A percentile compares a stretch with the other conserved stretches of the same genome.
Conservation (phyloP, 768 basidiomycete species). For the Gloeophyllum trabeum region DNA sequence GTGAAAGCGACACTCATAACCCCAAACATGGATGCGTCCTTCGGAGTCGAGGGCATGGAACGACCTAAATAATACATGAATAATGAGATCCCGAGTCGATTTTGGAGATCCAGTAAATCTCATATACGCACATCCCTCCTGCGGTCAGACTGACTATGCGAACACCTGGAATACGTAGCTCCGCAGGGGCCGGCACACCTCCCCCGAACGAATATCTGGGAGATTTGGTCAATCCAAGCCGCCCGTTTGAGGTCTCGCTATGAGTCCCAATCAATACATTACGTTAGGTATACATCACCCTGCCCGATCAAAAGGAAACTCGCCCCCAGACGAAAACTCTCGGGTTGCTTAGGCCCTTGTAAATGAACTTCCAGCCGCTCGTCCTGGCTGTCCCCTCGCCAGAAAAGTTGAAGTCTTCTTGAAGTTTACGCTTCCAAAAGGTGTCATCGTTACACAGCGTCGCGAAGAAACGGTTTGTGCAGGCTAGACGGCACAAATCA, state of each 20-base stretch:
- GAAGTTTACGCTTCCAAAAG: conserved; percentile 65
- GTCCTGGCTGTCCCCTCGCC: conserved; percentile 60
- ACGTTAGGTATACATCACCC: conserved; percentile 4
- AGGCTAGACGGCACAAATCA: conserved; percentile 47
- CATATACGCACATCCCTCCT: conserved; percentile 61
- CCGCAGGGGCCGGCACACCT: conserved; percentile 53
- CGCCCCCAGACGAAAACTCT: conserved; percentile 53
- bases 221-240: conserved; percentile 42
- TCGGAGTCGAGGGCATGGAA: conserved; percentile 77
- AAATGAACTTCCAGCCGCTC: conserved; percentile 74
- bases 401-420: conserved; percentile 70
- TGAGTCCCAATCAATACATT: not conserved
- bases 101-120: not conserved
- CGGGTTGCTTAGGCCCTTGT: conserved; percentile 52
- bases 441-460: conserved; percentile 56
- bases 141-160: conserved; percentile 67
- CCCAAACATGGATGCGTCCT: conserved; percentile 75
- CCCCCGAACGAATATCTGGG: conserved; percentile 21
- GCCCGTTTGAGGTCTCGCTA: conserved; percentile 51
- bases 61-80: conserved; percentile 38
- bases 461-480: conserved; percentile 58
- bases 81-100: conserved; percentile 3
- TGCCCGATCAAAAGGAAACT: conserved; percentile 8
- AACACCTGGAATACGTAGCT: conserved; percentile 45
- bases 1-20: conserved; percentile 23